phyloP scores from a whole-genome alignment of 257 asterid genomes.

The Solanum corneliomulleri region DNA sequence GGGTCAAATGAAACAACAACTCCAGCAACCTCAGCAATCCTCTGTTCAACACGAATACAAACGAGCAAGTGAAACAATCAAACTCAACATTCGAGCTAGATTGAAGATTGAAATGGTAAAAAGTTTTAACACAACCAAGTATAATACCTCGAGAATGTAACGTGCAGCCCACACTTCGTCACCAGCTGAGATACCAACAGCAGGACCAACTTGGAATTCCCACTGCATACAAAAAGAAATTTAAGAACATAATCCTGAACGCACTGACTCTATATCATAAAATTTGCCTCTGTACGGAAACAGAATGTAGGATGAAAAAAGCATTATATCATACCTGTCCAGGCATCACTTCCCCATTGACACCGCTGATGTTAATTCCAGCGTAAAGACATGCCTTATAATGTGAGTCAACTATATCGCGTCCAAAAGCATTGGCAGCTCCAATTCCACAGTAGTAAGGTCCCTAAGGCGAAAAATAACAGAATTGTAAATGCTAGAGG shows the following conservation, averaged over 20 bases:
- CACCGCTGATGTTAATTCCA: conserved; percentile 79
- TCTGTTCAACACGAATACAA: conserved; percentile 27
- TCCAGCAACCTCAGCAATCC: conserved; percentile 88
- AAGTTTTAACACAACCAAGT: background rate
- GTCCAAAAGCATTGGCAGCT: conserved; percentile 87
- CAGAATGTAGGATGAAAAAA: background rate
- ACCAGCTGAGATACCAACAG: conserved; percentile 82
- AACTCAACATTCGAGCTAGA: background rate
- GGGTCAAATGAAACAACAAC: conserved; percentile 85
- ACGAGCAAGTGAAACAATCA: background rate
- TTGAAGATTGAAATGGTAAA: background rate
- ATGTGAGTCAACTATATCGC: conserved; percentile 74
- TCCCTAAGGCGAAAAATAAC: conserved; percentile 32
- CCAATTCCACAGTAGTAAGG: conserved; percentile 87
- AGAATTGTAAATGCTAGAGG: background rate
- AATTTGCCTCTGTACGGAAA: background rate
- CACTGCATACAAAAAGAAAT: conserved; percentile 24
- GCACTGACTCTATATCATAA: background rate
- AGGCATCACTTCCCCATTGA: conserved; percentile 94
- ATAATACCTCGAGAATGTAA: conserved; percentile 70
- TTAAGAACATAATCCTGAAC: background rate
- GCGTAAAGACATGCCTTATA: conserved; percentile 82
- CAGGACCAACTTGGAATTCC: conserved; percentile 97
- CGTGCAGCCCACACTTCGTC: conserved; percentile 93
- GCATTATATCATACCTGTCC: conserved; percentile 62